Conservation (phyloP, 306 rosid species). For the Mimosa bimucronata region DNA sequence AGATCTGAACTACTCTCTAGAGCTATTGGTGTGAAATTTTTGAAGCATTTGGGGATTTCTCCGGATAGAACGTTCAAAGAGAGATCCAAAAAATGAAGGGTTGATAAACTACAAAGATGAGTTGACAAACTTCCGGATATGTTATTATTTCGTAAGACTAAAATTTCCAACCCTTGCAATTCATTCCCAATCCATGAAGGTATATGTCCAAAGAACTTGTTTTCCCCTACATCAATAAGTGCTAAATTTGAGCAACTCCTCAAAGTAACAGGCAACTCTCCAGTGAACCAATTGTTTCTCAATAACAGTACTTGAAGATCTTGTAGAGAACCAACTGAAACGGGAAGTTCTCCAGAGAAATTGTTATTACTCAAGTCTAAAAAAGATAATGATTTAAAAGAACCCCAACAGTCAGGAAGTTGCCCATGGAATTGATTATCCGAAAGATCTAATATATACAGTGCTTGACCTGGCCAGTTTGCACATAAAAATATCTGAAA, state of each 20-base stretch:
- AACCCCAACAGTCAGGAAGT: conserved; percentile 22
- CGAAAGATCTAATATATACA: not conserved
- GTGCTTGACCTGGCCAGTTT: not conserved
- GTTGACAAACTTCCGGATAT: not conserved
- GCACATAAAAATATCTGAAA: not conserved
- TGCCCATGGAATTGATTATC: not conserved
- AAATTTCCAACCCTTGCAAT: not conserved
- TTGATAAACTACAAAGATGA: not conserved
- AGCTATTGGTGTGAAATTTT: not conserved
- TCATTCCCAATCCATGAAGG: not conserved
- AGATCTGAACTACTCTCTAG: too few relatives aligned
- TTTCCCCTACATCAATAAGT: conserved; percentile 14
- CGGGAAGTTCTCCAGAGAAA: not conserved
- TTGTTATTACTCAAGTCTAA: conserved; percentile 20
- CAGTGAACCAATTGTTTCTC: conserved; percentile 17
- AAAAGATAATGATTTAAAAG: not conserved
- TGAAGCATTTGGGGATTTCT: not conserved
- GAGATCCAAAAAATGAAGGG: not conserved
- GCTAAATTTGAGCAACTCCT: not conserved
- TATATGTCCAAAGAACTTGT: not conserved
- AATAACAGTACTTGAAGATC: not conserved
- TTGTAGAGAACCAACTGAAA: not conserved
- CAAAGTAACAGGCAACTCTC: not conserved
- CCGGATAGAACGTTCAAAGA: not conserved
- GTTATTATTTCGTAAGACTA: not conserved